phyloP scores from a whole-genome alignment of 1,139 yeast genomes.

The Pichia sp. region DNA sequence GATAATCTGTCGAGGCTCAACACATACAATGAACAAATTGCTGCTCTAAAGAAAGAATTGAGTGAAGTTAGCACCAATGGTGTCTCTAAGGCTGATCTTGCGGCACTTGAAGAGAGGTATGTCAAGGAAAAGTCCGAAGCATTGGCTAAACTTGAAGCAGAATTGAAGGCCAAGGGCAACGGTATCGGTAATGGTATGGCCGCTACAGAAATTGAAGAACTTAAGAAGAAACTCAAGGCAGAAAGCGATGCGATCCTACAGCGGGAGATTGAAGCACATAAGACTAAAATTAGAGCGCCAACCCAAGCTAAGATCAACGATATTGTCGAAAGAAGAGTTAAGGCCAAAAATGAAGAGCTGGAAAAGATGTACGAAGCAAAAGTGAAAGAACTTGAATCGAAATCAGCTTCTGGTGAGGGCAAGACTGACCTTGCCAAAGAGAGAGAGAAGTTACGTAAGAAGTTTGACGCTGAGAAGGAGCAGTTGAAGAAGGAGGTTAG shows the following conservation, averaged over 20 bases:
- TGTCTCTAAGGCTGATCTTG: slow-evolving; percentile 2
- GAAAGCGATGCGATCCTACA: slow-evolving; percentile 17
- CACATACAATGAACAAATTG: slow-evolving; percentile 14
- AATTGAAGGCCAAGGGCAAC: slow-evolving; percentile 5
- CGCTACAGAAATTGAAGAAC: slow-evolving; percentile 19
- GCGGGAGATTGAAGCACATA: slow-evolving; percentile 23
- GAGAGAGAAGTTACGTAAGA: slow-evolving; percentile 11
- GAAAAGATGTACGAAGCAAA: slow-evolving; percentile 21
- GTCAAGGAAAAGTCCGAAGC: slow-evolving; percentile 18
- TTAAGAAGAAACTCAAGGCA: slow-evolving; percentile 18
- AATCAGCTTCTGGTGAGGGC: not conserved
- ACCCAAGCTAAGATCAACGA: slow-evolving; percentile 26
- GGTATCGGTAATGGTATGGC: not conserved
- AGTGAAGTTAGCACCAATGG: slow-evolving; percentile 7
- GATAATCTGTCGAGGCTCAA: slow-evolving; percentile 10
- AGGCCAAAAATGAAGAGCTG: slow-evolving; percentile 24
- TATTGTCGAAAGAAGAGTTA: slow-evolving; percentile 26
- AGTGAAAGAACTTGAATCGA: slow-evolving; percentile 16
- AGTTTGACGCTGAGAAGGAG: slow-evolving; percentile 24
- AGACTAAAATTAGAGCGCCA: slow-evolving; percentile 24
- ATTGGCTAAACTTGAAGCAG: slow-evolving; percentile 17
- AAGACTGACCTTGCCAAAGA: slow-evolving; percentile 4
- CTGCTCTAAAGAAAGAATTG: slow-evolving; percentile 16
- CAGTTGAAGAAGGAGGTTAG: slow-evolving; percentile 22
- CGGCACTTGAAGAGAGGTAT: slow-evolving; percentile 15